phyloP scores from a whole-genome alignment of 2,329 filamentous ascomycete species.

The Ophiocordyceps polyrhachis-furcata region DNA sequence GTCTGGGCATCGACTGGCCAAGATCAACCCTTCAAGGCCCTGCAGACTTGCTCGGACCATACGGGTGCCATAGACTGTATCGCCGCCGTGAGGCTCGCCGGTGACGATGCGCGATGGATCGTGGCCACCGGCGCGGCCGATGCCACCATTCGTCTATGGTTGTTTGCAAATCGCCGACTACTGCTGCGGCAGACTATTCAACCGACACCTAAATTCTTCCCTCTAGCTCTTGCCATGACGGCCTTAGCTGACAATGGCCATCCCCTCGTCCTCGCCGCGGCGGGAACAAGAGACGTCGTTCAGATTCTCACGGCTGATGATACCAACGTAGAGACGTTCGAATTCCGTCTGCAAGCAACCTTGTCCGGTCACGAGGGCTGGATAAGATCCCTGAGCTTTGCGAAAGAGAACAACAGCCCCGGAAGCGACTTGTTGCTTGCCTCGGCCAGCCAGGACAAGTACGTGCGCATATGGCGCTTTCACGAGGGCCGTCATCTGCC shows the following conservation, averaged over 20 bases:
- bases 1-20: slow-evolving; percentile 39
- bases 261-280: slow-evolving; percentile 56
- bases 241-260: slow-evolving; percentile 31
- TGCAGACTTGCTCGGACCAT: slow-evolving; percentile 44
- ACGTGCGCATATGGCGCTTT: slow-evolving; percentile 82
- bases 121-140: slow-evolving; percentile 71
- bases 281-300: slow-evolving; percentile 65
- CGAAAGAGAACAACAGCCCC: slow-evolving; percentile 33
- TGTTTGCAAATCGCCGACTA: slow-evolving; percentile 28
- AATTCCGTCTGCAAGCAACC: slow-evolving; percentile 57
- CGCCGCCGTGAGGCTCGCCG: slow-evolving; percentile 19
- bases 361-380: slow-evolving; percentile 86
- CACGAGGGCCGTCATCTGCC: slow-evolving; percentile 50
- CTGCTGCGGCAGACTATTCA: slow-evolving; percentile 51
- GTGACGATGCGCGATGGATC: slow-evolving; percentile 17
- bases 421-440: slow-evolving; percentile 61
- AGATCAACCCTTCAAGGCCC: slow-evolving; percentile 15
- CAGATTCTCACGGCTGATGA: slow-evolving; percentile 53
- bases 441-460: slow-evolving; percentile 94
- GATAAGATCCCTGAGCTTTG: slow-evolving; percentile 74
- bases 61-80: slow-evolving; percentile 58
- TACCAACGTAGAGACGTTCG: slow-evolving; percentile 11
- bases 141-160: slow-evolving; percentile 55
- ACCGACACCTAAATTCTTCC: slow-evolving; percentile 63
- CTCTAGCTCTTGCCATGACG: slow-evolving; percentile 55